Percentiles rank a stretch among this genome's conserved stretches.
Evolutionary conservation across 2,329 filamentous ascomycete species (phyloP).

Genomic region (Gliomastix tumulicola): DNA sequence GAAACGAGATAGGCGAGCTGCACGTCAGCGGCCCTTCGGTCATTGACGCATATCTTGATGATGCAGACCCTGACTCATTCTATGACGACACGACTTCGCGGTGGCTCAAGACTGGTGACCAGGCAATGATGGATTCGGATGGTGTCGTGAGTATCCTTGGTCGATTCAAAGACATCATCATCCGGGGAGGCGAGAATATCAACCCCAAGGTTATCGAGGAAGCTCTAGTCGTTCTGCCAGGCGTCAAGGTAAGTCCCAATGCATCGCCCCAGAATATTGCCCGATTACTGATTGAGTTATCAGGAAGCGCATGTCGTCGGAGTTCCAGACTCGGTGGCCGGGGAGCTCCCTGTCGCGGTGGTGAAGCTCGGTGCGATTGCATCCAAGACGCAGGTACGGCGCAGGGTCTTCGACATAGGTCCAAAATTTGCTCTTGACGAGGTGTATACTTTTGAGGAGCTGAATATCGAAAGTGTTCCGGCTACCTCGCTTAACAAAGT

Average conservation of each 20-base stretch:
- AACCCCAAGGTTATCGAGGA: slow-evolving; percentile 27
- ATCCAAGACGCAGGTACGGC: slow-evolving; percentile 21
- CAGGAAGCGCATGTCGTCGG: slow-evolving; percentile 31
- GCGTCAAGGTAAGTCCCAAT: slow-evolving; percentile 14
- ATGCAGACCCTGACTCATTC: slow-evolving; percentile 17
- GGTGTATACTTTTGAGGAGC: slow-evolving; percentile 32
- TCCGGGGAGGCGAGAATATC: slow-evolving; percentile 36
- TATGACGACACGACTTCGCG: slow-evolving; percentile 22
- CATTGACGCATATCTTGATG: slow-evolving; percentile 23
- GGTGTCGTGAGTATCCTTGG: slow-evolving; percentile 30
- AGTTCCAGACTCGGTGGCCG: slow-evolving; percentile 33
- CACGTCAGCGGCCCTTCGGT: slow-evolving; percentile 28
- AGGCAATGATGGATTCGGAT: slow-evolving; percentile 26
- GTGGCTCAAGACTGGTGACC: slow-evolving; percentile 34
- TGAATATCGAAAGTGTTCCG: slow-evolving; percentile 28
- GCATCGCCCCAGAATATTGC: neutral
- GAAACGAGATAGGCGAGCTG: slow-evolving; percentile 28
- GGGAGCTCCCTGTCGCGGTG: slow-evolving; percentile 39
- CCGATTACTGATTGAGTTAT: neutral
- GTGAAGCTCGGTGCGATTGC: slow-evolving; percentile 21
- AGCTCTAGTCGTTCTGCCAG: slow-evolving; percentile 23
- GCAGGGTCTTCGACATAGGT: slow-evolving; percentile 21
- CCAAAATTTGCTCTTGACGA: slow-evolving; percentile 28
- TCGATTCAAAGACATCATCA: slow-evolving; percentile 37
- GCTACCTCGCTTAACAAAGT: slow-evolving; percentile 36